Evolutionary conservation across 768 basidiomycete species (phyloP).

Genomic region (Hygrocybe coccinea): DNA sequence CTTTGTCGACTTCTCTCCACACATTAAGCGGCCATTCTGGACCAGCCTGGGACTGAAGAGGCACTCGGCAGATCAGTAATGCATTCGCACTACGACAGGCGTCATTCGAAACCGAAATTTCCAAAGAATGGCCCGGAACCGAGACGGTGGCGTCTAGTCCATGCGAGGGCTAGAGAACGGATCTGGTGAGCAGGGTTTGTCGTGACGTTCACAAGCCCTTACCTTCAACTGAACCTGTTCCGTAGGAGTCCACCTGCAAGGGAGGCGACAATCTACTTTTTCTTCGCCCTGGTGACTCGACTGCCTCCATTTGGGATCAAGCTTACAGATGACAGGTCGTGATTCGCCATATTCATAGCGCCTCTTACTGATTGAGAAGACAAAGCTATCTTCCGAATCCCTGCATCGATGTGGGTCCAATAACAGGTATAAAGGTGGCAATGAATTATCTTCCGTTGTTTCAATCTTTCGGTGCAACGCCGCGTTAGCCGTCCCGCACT

Average conservation of each 20-base stretch:
- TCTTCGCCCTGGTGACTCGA: slow-evolving; percentile 45
- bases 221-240: slow-evolving; percentile 52
- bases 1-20: slow-evolving; percentile 82
- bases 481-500: slow-evolving; percentile 84
- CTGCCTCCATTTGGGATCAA: slow-evolving; percentile 78
- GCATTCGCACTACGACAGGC: slow-evolving; percentile 75
- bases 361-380: slow-evolving; percentile 75
- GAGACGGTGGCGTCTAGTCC: slow-evolving; percentile 58
- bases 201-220: slow-evolving; percentile 14
- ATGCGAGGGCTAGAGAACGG: slow-evolving; percentile 43
- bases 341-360: slow-evolving; percentile 79
- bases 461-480: slow-evolving; percentile 67
- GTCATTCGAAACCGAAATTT: slow-evolving; percentile 49
- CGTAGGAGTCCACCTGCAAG: slow-evolving; percentile 59
- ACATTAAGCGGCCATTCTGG: slow-evolving; percentile 69
- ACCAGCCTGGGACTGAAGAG: slow-evolving; percentile 64
- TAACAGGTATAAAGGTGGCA: slow-evolving; percentile 72
- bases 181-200: slow-evolving; percentile 6
- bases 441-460: slow-evolving; percentile 37
- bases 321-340: slow-evolving; percentile 68
- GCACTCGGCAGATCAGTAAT: slow-evolving; percentile 70
- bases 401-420: slow-evolving; percentile 84
- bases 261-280: slow-evolving; percentile 53
- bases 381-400: slow-evolving; percentile 71
- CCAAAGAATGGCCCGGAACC: slow-evolving; percentile 51